A percentile compares a stretch with the other conserved stretches of the same genome.
Conservation (phyloP, 2,329 filamentous ascomycete species). For the Diaporthe sp. region DNA sequence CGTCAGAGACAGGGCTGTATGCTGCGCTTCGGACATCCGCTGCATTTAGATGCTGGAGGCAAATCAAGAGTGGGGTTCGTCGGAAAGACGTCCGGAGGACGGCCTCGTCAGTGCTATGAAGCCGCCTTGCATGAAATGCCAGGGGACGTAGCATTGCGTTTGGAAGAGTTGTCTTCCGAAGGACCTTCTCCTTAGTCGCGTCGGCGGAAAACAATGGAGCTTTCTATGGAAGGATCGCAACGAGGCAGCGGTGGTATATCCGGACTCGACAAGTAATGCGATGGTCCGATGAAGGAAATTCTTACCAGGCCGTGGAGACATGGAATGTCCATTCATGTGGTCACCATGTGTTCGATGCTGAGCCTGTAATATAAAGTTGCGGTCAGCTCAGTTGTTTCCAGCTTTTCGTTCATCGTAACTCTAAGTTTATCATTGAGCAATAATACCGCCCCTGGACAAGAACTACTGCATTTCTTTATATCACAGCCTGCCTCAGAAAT, state of each 20-base stretch:
- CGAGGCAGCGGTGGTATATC: not conserved
- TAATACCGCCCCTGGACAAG: not conserved
- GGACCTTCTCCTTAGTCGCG: not conserved
- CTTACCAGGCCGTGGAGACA: not conserved
- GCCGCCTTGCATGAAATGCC: not conserved
- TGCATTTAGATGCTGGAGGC: not conserved
- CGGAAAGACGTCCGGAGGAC: not conserved
- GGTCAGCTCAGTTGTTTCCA: not conserved
- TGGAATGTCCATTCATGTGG: not conserved
- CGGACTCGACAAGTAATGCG: slow-evolving; percentile 25
- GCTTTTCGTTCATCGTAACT: not conserved
- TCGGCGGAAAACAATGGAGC: not conserved
- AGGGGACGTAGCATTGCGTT: not conserved
- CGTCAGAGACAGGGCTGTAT: not conserved
- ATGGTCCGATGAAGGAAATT: not conserved
- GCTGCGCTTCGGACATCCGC: slow-evolving; percentile 25
- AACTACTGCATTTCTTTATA: not conserved
- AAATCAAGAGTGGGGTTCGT: not conserved
- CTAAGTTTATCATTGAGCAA: not conserved
- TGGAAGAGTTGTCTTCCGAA: not conserved
- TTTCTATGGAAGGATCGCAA: not conserved
- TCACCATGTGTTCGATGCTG: not conserved
- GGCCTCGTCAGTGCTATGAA: not conserved
- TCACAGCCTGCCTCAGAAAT: not conserved
- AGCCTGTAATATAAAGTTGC: slow-evolving; percentile 1